Evolutionary conservation across 108 stramenopile species (phyloP).

Genomic region (Epithemia pelagica): DNA sequence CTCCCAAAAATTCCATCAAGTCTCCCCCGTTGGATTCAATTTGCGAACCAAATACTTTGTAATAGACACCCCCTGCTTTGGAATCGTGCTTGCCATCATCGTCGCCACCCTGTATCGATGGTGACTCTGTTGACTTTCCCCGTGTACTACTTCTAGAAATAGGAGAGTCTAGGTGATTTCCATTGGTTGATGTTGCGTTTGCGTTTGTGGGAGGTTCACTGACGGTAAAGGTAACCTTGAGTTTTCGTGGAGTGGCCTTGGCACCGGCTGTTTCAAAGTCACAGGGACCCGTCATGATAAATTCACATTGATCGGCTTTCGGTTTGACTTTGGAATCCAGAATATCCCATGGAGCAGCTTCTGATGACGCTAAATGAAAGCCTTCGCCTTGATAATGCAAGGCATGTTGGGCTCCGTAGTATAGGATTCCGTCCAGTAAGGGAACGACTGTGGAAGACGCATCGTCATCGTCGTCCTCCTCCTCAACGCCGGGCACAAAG

Average conservation of each 20-base stretch:
- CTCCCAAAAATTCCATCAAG: slow-evolving; percentile 8
- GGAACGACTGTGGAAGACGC: slow-evolving; percentile 4
- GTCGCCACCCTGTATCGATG: background rate
- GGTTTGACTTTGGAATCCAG: slow-evolving; percentile 3
- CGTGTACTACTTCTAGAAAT: too few relatives aligned
- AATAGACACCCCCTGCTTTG: slow-evolving; percentile 4
- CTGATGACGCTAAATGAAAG: slow-evolving; percentile 1
- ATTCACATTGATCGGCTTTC: background rate
- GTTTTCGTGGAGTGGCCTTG: background rate
- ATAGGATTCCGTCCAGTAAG: slow-evolving; percentile 9
- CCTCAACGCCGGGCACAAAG: slow-evolving; percentile 10
- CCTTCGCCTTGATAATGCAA: slow-evolving; percentile 10
- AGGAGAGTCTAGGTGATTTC: too few relatives aligned
- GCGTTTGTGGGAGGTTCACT: background rate
- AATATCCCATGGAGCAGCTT: slow-evolving; percentile 3
- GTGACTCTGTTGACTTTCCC: background rate
- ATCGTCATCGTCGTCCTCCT: slow-evolving; percentile 7
- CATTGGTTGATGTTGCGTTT: background rate
- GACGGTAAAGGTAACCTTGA: slow-evolving; percentile 6
- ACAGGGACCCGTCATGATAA: slow-evolving; percentile 10
- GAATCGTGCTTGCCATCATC: background rate
- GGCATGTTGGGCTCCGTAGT: background rate
- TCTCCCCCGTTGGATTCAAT: slow-evolving; percentile 2
- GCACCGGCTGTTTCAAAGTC: slow-evolving; percentile 5
- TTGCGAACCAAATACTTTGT: slow-evolving; percentile 9